Percentiles rank a stretch among this genome's conserved stretches.
Conservation (phyloP, 768 basidiomycete genomes). For the Suillus discolor region DNA sequence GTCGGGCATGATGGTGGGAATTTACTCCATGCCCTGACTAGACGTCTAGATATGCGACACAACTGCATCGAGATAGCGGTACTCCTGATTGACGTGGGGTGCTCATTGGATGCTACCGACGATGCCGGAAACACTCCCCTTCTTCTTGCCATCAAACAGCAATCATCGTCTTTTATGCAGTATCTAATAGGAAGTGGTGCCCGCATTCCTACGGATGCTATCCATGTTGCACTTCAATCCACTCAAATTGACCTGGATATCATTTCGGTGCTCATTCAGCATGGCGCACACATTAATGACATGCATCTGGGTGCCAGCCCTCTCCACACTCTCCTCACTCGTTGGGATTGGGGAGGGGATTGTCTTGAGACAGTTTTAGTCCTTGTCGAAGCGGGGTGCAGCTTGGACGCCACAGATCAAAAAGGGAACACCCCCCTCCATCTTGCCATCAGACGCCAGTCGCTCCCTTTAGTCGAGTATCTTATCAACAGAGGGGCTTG, state of each 20-base stretch:
- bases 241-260: not conserved
- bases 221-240: conserved; percentile 1
- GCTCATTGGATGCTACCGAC: not conserved
- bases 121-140: not conserved
- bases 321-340: not conserved
- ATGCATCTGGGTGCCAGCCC: not conserved
- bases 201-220: not conserved
- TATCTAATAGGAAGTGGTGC: conserved; percentile 7
- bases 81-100: not conserved
- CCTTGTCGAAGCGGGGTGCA: conserved; percentile 8
- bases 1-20: not conserved
- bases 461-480: conserved; percentile 1
- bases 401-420: not conserved
- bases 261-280: not conserved
- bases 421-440: not conserved
- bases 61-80: not conserved
- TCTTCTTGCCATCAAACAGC: not conserved
- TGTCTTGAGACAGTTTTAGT: not conserved
- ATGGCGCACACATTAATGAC: not conserved
- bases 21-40: not conserved
- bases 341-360: not conserved
- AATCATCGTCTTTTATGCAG: not conserved
- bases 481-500: conserved; percentile 1
- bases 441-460: not conserved
- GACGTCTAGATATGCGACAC: not conserved